A percentile compares a stretch with the other conserved stretches of the same genome.
Evolutionary conservation across 1,284 basidiomycete genomes (phyloP).

Genomic region (Microstroma glucosiphilum): DNA sequence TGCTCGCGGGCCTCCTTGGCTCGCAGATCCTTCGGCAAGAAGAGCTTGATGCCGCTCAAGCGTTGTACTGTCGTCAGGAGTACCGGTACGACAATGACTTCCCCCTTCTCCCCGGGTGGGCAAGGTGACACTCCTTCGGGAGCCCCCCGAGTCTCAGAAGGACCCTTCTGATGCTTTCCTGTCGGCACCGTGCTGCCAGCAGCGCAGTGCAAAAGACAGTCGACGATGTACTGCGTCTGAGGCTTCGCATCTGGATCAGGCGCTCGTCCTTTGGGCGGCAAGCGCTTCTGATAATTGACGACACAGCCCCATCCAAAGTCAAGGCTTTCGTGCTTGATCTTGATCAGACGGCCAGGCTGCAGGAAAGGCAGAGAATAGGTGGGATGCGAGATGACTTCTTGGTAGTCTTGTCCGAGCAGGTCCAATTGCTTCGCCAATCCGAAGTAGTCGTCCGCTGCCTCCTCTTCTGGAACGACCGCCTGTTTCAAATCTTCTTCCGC

Average conservation of each 20-base stretch:
- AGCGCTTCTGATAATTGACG: conserved; percentile 83
- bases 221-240: conserved; percentile 86
- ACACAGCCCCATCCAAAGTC: conserved; percentile 97
- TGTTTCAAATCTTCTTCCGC: conserved; percentile 67
- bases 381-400: conserved; percentile 87
- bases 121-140: conserved; percentile 27
- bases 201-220: conserved; percentile 82
- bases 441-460: conserved; percentile 80
- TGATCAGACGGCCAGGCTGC: conserved; percentile 82
- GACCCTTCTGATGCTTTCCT: conserved; percentile 5
- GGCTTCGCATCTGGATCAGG: conserved; percentile 60
- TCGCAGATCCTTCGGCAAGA: conserved; percentile 83
- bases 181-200: conserved; percentile 60
- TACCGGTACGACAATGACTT: conserved; percentile 81
- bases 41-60: conserved; percentile 79
- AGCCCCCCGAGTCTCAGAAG: neutral
- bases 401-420: conserved; percentile 76
- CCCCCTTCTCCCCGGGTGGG: conserved; percentile 41
- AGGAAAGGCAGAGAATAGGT: conserved; percentile 88
- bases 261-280: conserved; percentile 49
- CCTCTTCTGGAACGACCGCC: conserved; percentile 75
- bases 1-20: conserved; percentile 69
- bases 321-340: conserved; percentile 73
- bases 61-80: conserved; percentile 78
- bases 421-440: conserved; percentile 84